Evolutionary conservation across 164 flowering plant species (phyloP), one percentile per base, ranked within the genome.

Genomic region (Tetracentron sinense): DNA sequence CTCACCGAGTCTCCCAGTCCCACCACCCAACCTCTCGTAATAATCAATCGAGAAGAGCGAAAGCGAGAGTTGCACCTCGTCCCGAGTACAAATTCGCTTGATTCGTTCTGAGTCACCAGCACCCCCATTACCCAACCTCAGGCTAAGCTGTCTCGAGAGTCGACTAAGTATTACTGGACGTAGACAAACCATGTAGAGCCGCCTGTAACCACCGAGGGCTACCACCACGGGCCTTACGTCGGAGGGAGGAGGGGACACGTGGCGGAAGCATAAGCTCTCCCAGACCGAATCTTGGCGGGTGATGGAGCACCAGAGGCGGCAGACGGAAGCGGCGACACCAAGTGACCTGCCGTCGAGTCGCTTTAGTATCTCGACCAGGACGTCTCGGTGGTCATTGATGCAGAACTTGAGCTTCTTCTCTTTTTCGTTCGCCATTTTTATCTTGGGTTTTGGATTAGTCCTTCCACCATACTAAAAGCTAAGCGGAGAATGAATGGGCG

Each of bases 181-280:
- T 10, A 80, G 56, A 52, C 83, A 80, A 7, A 74, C 71, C 83
- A 77, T 79, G 79, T 85, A 81, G 54, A 85, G 82, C 56, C 76
- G 66, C 69, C 67, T 74, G 70, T 79, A 81, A 4, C 87, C 85
- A 2, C 87, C 87, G 23, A 83, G 77, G 0, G 87, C 83, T 19
- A 61, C 53, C 29, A 81, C 85, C 44, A 83, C 75, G 21, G 85
- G 62, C 42, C 83, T 67, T 22, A 79, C 77, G 10, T 67, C 62
- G 8, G 77, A 60, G 0, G 80, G 77, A 11, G 82, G 82, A 14
- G 83, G 81, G 16, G 82, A 71, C n/a, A 79, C 78, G 72, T 85
- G 87, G 63, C 96, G 85, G 73, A 85, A 77, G 72, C 96, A 87
- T 61, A 93, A 81, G 65, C 76, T 77, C 74, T 93, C 98, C 98